A percentile compares a stretch with the other conserved stretches of the same genome.
phyloP scores from a whole-genome alignment of 2,329 filamentous ascomycete genomes.

The Alternaria triticina region DNA sequence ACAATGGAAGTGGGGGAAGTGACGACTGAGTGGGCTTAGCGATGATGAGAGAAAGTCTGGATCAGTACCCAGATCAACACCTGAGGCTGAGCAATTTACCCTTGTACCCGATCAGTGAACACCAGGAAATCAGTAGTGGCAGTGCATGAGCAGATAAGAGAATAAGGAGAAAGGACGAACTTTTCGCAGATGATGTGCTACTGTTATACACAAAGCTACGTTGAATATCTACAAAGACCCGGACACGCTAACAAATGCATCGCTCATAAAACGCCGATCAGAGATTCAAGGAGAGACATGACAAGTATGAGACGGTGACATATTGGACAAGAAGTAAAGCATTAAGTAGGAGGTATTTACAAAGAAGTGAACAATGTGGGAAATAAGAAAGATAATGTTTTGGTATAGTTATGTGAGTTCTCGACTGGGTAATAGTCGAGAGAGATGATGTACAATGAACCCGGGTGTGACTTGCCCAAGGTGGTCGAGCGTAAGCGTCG shows the following conservation, averaged over 20 bases:
- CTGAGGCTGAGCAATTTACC: neutral
- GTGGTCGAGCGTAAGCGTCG: slow-evolving; percentile 4
- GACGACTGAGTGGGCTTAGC: neutral
- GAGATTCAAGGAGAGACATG: slow-evolving; percentile 32
- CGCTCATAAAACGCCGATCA: slow-evolving; percentile 2
- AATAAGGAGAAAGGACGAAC: neutral
- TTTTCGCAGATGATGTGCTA: neutral
- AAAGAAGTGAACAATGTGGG: slow-evolving; percentile 23
- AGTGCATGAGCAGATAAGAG: neutral
- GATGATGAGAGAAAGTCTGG: neutral
- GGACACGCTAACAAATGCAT: slow-evolving; percentile 10
- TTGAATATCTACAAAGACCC: neutral
- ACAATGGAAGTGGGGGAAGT: neutral
- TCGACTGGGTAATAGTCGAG: neutral
- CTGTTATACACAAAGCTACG: neutral
- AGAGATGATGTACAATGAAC: neutral
- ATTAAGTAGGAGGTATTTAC: slow-evolving; percentile 36
- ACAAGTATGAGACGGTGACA: slow-evolving; percentile 9
- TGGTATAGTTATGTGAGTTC: slow-evolving; percentile 5
- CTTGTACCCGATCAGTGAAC: neutral
- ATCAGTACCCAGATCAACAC: neutral
- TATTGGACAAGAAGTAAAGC: slow-evolving; percentile 13
- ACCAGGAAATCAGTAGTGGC: neutral
- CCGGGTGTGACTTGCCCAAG: slow-evolving; percentile 1
- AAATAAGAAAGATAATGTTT: slow-evolving; percentile 4